Evolutionary conservation across 176 grass and related monocot species (phyloP), one percentile per base, ranked within the genome.

Genomic region (Cenchrus fungigraminus): DNA sequence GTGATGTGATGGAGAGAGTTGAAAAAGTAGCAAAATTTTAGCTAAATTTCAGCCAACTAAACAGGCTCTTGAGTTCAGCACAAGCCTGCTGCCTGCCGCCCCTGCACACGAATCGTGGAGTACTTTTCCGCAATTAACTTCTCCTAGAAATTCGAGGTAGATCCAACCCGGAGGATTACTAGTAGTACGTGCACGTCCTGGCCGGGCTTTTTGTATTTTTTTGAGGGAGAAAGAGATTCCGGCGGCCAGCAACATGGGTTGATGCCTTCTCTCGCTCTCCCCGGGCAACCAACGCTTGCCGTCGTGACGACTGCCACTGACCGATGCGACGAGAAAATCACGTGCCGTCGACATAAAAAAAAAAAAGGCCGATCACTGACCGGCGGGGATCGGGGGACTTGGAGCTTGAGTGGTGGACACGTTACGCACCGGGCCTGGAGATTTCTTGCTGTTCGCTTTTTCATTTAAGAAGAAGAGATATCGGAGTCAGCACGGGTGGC

Each of bases 341-440:
- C 79, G 60, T 73, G 88, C 61, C 76, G 37, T 31, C 0, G 2
- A 7, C 7, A 50, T 2, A 40, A 40, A 40, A 40, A 40, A 4
- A 4, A 40, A 4, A 4, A 40, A 2, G 3, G 37, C 37, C 37
- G 37, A 40, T 40, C 37, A 40, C 37, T 40, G 64, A 34, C 65
- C 9, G 63, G 15, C 40, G 28, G 62, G 29, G 19, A 40, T 22
- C 74, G 37, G 22, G 19, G 58, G 5, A 13, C 59, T 73, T 83
- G 79, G 62, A 40, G 3, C 37, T 40, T 40, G 37, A 78, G 88
- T 83, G 73, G 65, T 79, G 79, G 47, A 3, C 79, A 90, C 83
- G 88, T 86, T 56, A 71, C 42, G 83, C 61, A 57, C 25, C 77
- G 6, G 22, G 34, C 45, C 15, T 31, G n/a, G 42, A 22, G 10